These are phyloP conservation scores for Suillus spraguei DNA, from an alignment of 768 basidiomycete genomes.

Conservation along the genomic window DNA sequence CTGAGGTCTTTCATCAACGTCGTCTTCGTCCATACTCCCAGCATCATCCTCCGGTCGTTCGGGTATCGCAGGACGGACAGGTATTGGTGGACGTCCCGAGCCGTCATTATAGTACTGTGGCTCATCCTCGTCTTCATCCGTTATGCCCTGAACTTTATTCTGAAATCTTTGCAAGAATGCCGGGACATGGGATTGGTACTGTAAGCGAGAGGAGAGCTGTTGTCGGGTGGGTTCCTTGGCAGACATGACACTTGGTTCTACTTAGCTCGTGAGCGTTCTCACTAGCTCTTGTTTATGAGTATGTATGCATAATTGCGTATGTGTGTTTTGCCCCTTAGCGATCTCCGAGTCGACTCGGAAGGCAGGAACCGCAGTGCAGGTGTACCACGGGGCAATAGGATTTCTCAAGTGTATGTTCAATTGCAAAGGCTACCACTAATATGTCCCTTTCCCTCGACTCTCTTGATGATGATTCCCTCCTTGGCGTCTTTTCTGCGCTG, in stretches of 20 bases:
- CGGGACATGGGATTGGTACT: slow-evolving; percentile 64
- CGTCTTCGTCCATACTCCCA: slow-evolving; percentile 74
- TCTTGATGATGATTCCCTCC: slow-evolving; percentile 41
- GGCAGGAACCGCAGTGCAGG: background rate
- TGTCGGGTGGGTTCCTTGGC: slow-evolving; percentile 68
- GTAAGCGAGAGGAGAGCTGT: slow-evolving; percentile 71
- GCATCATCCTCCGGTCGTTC: slow-evolving; percentile 66
- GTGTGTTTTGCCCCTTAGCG: background rate
- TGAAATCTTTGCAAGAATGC: slow-evolving; percentile 69
- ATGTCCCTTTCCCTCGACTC: slow-evolving; percentile 24
- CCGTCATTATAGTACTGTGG: slow-evolving; percentile 64
- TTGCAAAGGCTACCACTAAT: background rate
- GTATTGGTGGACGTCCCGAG: slow-evolving; percentile 73
- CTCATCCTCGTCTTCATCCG: slow-evolving; percentile 52
- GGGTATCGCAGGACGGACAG: slow-evolving; percentile 71
- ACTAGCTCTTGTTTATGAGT: background rate
- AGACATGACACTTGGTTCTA: slow-evolving; percentile 26
- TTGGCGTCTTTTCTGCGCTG: slow-evolving; percentile 37
- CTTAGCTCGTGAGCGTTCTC: background rate
- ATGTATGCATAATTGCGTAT: background rate
- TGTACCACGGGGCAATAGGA: background rate
- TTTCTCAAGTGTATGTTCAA: background rate
- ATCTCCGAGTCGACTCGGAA: background rate
- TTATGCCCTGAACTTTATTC: slow-evolving; percentile 57
- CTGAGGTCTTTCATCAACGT: slow-evolving; percentile 80